Base-by-base conservation (phyloP, 768 basidiomycete genomes). In the Tulasnella sp. region DNA sequence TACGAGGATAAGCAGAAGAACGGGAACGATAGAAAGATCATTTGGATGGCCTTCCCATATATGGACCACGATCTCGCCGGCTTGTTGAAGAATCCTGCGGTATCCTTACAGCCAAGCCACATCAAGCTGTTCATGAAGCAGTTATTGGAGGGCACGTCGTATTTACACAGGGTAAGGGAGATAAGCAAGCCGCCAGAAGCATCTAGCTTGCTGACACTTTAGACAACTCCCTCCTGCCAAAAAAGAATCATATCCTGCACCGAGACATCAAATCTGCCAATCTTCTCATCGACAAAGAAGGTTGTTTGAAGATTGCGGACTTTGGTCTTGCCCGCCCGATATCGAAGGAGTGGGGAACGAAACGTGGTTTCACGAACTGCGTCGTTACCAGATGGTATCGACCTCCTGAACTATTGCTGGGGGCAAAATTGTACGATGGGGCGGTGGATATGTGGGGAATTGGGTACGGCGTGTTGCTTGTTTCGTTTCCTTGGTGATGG, bases 211-310 rank as follows among this genome's bases (percentile, higher is more conserved):
- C 34, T 77, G 64, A 28, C 44, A 41, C 78, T 73, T 54, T 54
- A 81, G 46, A 46, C 18, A 46, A 46, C 46, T 46, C 46, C 46
- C 46, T 69, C 34, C 81, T n/a, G n/a, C n/a, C n/a, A n/a, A 3
- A 22, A 9, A 80, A 98, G 97, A 98, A 99, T 86, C 92, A 95
- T 83, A 97, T 98, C 83, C 89, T 99, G 5, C 98, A 99, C 85
- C 96, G 98, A 72, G 98, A 99, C 84, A 97, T 99, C 94, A 99
- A 99, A 85, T 95, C 98, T 4, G 98, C 98, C 46, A 99, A 99
- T 85, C 87, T 99, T 75, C 92, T 99, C 73, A 97, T 99, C 76
- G 93, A 93, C 79, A 96, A 97, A 84, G 87, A 89, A 6, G 98
- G 98, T 5, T 88, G 89, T 31, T 88, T 99, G 22, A 92, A 92